phyloP scores from a whole-genome alignment of 192 early-diverging fungal genomes.

The Backusella circina region DNA sequence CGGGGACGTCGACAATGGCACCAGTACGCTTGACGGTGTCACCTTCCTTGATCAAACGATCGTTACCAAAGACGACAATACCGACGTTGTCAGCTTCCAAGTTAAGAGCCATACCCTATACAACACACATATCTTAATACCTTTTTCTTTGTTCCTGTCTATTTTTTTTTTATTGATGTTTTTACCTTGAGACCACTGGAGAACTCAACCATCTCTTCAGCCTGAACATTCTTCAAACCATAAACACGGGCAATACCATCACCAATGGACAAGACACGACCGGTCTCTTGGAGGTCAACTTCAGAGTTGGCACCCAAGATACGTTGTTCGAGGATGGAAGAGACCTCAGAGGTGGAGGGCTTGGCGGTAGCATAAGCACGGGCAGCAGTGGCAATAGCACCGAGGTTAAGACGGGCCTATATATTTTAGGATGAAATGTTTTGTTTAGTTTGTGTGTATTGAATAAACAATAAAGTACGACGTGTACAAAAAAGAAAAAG shows the following conservation, averaged over 20 bases:
- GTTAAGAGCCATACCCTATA: slow-evolving; percentile 98
- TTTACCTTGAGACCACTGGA: slow-evolving; percentile 94
- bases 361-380: slow-evolving; percentile 54
- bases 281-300: slow-evolving; percentile 95
- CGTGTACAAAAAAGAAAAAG: background rate
- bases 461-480: background rate
- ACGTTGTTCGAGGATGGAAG: slow-evolving; percentile 96
- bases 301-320: slow-evolving; percentile 83
- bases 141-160: background rate
- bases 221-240: slow-evolving; percentile 96
- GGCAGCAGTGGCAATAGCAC: slow-evolving; percentile 48
- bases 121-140: background rate
- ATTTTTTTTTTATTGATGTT: background rate
- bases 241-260: slow-evolving; percentile 99
- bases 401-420: slow-evolving; percentile 53
- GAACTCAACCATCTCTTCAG: slow-evolving; percentile 99
- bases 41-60: slow-evolving; percentile 99
- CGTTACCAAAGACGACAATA: slow-evolving; percentile 99
- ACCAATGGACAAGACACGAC: slow-evolving; percentile 98
- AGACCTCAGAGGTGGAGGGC: slow-evolving; percentile 88
- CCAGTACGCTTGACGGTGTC: slow-evolving; percentile 99
- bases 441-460: background rate
- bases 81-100: slow-evolving; percentile 99
- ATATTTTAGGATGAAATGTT: background rate
- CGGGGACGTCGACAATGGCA: slow-evolving; percentile 97